These are phyloP conservation scores for Scheffersomyces ergatensis DNA, from an alignment of 805 yeast genomes.

Conservation along the genomic window DNA sequence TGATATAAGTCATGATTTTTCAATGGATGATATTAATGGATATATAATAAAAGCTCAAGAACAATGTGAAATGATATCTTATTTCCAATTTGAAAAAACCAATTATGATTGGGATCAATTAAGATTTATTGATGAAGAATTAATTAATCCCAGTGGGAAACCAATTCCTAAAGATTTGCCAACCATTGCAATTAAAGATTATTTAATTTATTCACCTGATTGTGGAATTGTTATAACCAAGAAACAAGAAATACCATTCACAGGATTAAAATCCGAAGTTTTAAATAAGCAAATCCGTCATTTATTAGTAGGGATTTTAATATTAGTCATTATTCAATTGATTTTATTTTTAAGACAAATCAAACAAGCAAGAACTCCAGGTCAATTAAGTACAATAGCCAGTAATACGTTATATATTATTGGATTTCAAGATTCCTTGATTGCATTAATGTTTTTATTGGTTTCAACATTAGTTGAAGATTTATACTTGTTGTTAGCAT, in stretches of 20 bases:
- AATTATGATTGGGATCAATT: conserved; percentile 52
- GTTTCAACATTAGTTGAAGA: conserved; percentile 54
- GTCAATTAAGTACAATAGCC: conserved; percentile 71
- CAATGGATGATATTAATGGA: conserved; percentile 35
- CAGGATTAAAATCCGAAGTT: conserved; percentile 63
- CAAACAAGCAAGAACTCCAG: conserved; percentile 72
- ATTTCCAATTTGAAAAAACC: conserved; percentile 67
- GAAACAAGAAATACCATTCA: conserved; percentile 13
- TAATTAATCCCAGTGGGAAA: conserved; percentile 70
- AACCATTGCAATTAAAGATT: conserved; percentile 47
- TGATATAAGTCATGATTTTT: conserved; percentile 33
- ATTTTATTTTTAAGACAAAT: conserved; percentile 65
- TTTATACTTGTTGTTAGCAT: conserved; percentile 63
- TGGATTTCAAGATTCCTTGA: conserved; percentile 68
- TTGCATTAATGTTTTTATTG: conserved; percentile 61
- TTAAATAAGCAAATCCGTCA: conserved; percentile 31
- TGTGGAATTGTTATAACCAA: conserved; percentile 61
- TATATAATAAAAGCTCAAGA: conserved; percentile 28
- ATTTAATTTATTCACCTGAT: conserved; percentile 81
- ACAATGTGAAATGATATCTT: conserved; percentile 71
- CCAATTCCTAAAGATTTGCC: conserved; percentile 64
- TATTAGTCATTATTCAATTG: conserved; percentile 50
- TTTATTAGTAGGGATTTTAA: conserved; percentile 42
- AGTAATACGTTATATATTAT: conserved; percentile 52
- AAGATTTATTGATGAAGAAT: conserved; percentile 66